A percentile compares a stretch with the other conserved stretches of the same genome.
phyloP scores from a whole-genome alignment of 2,329 filamentous ascomycete species.

The Diaporthe velutina region DNA sequence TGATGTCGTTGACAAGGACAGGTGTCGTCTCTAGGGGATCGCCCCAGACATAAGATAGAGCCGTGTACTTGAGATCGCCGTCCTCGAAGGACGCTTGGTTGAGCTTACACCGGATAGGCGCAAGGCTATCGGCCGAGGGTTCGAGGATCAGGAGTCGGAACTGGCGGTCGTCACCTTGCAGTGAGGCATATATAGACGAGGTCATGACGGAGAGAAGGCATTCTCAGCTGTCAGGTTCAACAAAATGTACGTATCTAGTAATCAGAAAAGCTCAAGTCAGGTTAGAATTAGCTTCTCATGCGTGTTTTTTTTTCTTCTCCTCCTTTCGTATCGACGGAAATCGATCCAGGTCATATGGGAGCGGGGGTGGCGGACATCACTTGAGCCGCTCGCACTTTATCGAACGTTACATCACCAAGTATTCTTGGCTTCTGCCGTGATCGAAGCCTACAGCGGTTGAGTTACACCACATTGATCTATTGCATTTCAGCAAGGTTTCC shows the following conservation, averaged over 20 bases:
- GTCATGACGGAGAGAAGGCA: background rate
- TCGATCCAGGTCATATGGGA: no score
- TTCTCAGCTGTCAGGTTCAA: background rate
- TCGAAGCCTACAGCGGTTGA: no score
- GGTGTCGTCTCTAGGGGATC: background rate
- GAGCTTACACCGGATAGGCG: background rate
- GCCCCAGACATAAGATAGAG: constrained; percentile 17
- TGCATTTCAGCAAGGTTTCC: no score
- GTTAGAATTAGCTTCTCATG: background rate
- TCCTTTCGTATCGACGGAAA: no score
- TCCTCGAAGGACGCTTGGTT: background rate
- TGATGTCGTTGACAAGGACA: background rate
- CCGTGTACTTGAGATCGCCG: background rate
- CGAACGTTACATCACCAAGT: no score
- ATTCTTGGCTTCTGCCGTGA: no score
- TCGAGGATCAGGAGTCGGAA: background rate
- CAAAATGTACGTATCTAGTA: background rate
- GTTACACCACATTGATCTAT: no score
- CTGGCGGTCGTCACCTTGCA: background rate
- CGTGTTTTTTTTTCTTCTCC: no score
- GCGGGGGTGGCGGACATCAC: no score
- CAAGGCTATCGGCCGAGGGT: background rate
- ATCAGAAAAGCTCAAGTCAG: background rate
- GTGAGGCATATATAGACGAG: background rate
- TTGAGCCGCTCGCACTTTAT: no score